Percentiles rank a stretch among this genome's conserved stretches.
These are phyloP conservation scores for Leucaena leucocephala DNA, from an alignment of 306 rosid genomes.

Conservation along the genomic window DNA sequence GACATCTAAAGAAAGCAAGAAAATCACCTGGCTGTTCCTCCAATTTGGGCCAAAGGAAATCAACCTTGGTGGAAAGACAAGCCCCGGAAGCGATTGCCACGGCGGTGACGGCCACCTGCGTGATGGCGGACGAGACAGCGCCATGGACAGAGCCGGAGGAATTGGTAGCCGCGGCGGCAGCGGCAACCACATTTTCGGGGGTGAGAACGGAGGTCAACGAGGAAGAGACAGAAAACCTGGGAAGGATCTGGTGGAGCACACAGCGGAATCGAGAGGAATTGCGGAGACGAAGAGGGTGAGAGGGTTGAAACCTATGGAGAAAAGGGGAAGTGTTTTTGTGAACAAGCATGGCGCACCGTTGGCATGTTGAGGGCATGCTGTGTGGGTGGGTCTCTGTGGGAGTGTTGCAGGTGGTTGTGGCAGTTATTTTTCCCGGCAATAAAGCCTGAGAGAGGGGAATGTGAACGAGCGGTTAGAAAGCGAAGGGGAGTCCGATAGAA, in stretches of 20 bases:
- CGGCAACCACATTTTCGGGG: constrained; percentile 78
- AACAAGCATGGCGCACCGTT: constrained; percentile 50
- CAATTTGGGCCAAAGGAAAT: constrained; percentile 90
- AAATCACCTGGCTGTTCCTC: constrained; percentile 75
- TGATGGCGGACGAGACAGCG: constrained; percentile 91
- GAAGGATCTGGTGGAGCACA: constrained; percentile 51
- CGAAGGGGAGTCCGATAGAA: neutral
- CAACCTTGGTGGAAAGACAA: constrained; percentile 93
- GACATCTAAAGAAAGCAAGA: neutral
- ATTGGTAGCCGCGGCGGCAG: constrained; percentile 60
- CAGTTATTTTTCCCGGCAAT: constrained; percentile 36
- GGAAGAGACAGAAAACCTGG: constrained; percentile 52
- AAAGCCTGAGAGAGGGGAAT: neutral
- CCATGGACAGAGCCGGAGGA: constrained; percentile 63
- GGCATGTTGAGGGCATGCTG: constrained; percentile 60
- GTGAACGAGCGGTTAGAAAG: neutral
- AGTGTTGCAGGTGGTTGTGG: neutral
- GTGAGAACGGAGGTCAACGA: constrained; percentile 59
- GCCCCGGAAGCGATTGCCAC: constrained; percentile 98
- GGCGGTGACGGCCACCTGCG: constrained; percentile 95
- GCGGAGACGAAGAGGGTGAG: constrained; percentile 42
- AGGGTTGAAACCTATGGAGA: constrained; percentile 42
- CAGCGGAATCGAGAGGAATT: constrained; percentile 53
- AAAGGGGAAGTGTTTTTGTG: constrained; percentile 48
- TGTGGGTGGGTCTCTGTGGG: neutral